phyloP scores from a whole-genome alignment of 805 yeast genomes.

The Brettanomyces sp. region DNA sequence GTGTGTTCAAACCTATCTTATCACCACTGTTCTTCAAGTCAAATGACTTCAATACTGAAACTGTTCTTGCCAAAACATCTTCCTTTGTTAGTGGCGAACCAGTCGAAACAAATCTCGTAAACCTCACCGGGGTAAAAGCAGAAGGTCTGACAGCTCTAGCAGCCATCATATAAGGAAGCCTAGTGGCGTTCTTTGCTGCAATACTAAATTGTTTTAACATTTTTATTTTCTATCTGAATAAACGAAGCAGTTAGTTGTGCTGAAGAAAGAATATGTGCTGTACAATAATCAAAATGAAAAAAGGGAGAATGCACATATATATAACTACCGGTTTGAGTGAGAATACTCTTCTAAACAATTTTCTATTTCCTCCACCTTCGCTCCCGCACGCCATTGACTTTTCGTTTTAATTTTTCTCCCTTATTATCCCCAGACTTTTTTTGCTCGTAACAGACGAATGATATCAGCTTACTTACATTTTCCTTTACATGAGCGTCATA shows the following conservation, averaged over 20 bases:
- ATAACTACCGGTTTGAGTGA: no score
- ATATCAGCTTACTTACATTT: no score
- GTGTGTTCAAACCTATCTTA: constrained; percentile 29
- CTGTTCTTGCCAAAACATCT: constrained; percentile 75
- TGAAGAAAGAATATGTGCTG: no score
- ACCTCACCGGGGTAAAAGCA: constrained; percentile 8
- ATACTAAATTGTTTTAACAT: constrained; percentile 17
- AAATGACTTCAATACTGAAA: constrained; percentile 64
- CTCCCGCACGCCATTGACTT: no score
- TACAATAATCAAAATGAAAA: no score
- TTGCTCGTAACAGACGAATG: no score
- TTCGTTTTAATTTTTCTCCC: no score
- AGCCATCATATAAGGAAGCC: not conserved
- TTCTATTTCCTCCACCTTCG: no score
- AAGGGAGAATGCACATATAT: no score
- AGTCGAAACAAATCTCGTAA: constrained; percentile 27
- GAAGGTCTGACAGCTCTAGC: constrained; percentile 2
- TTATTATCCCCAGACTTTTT: no score
- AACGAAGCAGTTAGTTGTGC: not conserved
- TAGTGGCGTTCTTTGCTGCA: constrained; percentile 5
- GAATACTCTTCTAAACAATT: no score
- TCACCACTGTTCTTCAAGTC: constrained; percentile 20
- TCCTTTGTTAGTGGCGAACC: constrained; percentile 60
- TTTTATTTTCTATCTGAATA: not conserved
- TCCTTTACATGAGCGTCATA: no score